Base-by-base conservation (phyloP, 2,329 filamentous ascomycete genomes). In the Diaporthe helianthi region DNA sequence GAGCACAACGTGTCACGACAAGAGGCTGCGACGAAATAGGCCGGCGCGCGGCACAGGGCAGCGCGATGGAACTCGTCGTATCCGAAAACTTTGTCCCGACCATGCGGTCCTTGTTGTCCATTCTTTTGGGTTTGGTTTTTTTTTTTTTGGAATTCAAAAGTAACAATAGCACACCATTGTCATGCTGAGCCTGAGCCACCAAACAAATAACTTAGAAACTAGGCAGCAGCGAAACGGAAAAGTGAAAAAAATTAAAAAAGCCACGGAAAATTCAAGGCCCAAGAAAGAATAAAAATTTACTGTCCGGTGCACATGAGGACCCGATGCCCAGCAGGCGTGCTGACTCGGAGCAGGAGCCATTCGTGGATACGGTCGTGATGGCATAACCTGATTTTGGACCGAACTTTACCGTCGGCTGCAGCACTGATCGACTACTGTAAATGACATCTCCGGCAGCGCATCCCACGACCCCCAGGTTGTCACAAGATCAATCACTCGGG, bases 341-440 rank as follows among this genome's bases (percentile, higher is more conserved):
- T 63, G 58, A 63, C 58, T 63, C 58, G 58, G 41, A 63, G 44
- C 58, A 63, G 58, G 49, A 63, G 58, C 44, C 58, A 24, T 63
- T 63, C 44, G 58, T 63, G 58, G 58, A 63, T 49, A 41, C 49
- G n/a, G 58, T 36, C 44, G 24, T 63, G 44, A 49, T 63, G 44
- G 58, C 29, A 49, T 49, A 63, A 36, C 58, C 58, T 63, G 58
- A 63, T 63, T 63, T 63, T 49, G 29, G 58, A 13, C 29, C 58
- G 36, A 63, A 63, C 41, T 29, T 63, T 63, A 63, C 58, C 58
- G 58, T 63, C 29, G 58, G 58, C 7, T 63, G 58, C 44, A 24
- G 58, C 44, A 63, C 44, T 19, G 58, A 63, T 63, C 58, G 58
- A 17, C 58, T 29, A 12, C 44, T 36, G 44, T 29, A 1, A 36